These are phyloP conservation scores for Penicillium sp. DNA, from an alignment of 2,329 filamentous ascomycete species.

Conservation along the genomic window DNA sequence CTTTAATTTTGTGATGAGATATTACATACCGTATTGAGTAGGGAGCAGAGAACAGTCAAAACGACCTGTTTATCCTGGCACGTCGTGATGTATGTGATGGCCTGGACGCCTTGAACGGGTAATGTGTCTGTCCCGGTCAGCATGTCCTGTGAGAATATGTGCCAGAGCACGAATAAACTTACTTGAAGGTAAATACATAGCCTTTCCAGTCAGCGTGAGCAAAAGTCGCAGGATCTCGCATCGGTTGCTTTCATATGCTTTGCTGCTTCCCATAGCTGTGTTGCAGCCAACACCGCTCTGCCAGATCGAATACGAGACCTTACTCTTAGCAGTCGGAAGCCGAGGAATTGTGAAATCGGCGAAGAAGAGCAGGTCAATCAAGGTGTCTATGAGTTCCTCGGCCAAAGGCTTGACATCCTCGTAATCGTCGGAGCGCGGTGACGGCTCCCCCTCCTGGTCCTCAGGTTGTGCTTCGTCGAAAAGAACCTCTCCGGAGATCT, in stretches of 20 bases:
- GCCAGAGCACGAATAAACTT: conserved; percentile 27
- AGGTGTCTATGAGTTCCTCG: conserved; percentile 87
- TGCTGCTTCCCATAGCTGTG: conserved; percentile 80
- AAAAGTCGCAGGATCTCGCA: conserved; percentile 86
- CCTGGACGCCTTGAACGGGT: conserved; percentile 77
- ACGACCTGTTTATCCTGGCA: conserved; percentile 90
- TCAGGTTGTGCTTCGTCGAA: conserved; percentile 73
- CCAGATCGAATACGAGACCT: conserved; percentile 94
- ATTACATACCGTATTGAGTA: conserved; percentile 82
- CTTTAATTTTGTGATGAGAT: neutral
- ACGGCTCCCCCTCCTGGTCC: conserved; percentile 50
- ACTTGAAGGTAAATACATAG: conserved; percentile 87
- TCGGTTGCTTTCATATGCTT: conserved; percentile 89
- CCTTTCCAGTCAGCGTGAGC: conserved; percentile 82
- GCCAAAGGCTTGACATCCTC: conserved; percentile 84
- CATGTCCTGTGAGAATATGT: neutral
- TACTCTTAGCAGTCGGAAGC: conserved; percentile 69
- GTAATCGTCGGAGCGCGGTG: conserved; percentile 60
- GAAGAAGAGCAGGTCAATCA: conserved; percentile 89
- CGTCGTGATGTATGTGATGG: conserved; percentile 85
- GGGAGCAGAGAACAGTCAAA: conserved; percentile 83
- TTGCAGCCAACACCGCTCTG: conserved; percentile 97
- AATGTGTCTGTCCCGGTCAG: conserved; percentile 55
- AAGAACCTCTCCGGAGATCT: conserved; percentile 72
- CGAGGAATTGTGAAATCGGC: conserved; percentile 82